Conservation (phyloP, 2,329 filamentous ascomycete species). For the Mariannaea sp. region DNA sequence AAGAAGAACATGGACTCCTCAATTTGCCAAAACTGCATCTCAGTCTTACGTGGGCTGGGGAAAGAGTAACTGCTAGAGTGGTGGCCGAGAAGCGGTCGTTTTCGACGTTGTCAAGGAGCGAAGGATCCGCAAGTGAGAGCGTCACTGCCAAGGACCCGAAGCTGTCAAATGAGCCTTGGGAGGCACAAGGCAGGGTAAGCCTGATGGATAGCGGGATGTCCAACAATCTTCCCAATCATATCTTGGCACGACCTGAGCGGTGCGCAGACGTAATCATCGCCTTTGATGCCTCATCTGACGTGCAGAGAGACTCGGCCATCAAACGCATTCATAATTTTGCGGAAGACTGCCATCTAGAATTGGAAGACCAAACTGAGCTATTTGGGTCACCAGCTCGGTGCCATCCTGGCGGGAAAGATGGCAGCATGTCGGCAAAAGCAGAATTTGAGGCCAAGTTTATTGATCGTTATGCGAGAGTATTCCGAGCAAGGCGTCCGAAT, state of each 20-base stretch:
- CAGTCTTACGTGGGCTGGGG: constrained; percentile 6
- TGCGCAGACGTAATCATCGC: constrained; percentile 25
- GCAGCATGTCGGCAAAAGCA: rapidly evolving
- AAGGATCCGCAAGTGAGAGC: neutral
- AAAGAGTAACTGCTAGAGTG: constrained; percentile 9
- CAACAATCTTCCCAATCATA: constrained; percentile 30
- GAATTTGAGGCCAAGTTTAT: constrained; percentile 11
- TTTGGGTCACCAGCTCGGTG: neutral
- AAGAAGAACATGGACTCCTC: neutral
- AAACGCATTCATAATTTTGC: constrained; percentile 30
- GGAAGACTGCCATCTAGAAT: constrained; percentile 21
- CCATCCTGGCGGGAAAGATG: rapidly evolving
- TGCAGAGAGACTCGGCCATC: constrained; percentile 24
- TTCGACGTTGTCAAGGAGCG: neutral
- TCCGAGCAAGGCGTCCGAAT: constrained; percentile 15
- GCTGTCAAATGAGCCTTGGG: constrained; percentile 6
- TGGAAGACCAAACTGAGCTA: constrained; percentile 7
- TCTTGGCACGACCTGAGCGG: constrained; percentile 24
- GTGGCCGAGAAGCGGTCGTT: constrained; percentile 2
- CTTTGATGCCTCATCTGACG: constrained; percentile 30
- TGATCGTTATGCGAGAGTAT: constrained; percentile 23
- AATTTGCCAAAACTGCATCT: constrained; percentile 2
- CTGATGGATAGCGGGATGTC: constrained; percentile 35
- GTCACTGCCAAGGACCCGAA: rapidly evolving
- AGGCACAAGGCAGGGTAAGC: constrained; percentile 27